phyloP scores from a whole-genome alignment of 352 stramenopile genomes.

The Phytophthora brassicae region DNA sequence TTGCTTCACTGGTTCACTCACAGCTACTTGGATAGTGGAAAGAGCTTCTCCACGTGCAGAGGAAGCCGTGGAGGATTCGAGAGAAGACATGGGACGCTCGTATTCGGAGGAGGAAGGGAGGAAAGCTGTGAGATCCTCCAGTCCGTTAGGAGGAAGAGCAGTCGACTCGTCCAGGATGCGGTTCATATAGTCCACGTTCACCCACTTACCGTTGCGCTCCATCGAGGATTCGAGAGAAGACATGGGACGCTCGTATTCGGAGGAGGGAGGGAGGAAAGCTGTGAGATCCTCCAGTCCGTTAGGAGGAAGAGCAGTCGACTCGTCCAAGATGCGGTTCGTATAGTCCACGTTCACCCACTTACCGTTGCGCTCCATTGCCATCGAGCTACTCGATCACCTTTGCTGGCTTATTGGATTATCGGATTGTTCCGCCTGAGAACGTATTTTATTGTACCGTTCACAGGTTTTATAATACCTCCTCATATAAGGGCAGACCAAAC shows the following conservation, averaged over 20 bases:
- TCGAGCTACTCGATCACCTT: too few species aligned
- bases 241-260: conserved; percentile 2
- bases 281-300: conserved; percentile 18
- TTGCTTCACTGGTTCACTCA: conserved; percentile 96
- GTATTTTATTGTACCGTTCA: too few species aligned
- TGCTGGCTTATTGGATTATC: neutral
- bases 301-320: conserved; percentile 32
- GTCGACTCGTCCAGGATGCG: conserved; percentile 54
- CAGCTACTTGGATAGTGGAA: conserved; percentile 74
- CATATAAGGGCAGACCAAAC: too few species aligned
- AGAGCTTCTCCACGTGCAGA: conserved; percentile 7
- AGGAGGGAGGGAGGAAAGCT: conserved; percentile 7
- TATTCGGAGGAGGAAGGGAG: conserved; percentile 14
- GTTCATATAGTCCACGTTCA: conserved; percentile 87
- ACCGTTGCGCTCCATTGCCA: conserved; percentile 43
- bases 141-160: conserved; percentile 14
- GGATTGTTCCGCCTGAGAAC: conserved; percentile 24
- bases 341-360: conserved; percentile 91
- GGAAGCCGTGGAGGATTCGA: conserved; percentile 4
- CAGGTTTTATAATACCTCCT: too few species aligned
- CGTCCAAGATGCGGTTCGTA: conserved; percentile 64
- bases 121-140: conserved; percentile 19
- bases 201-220: conserved; percentile 78
- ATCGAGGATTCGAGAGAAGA: conserved; percentile 3
- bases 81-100: conserved; percentile 2